Percentiles rank a stretch among this genome's conserved stretches.
Evolutionary conservation across 1,284 basidiomycete genomes (phyloP).

Genomic region (Salmacisia buchloeana): DNA sequence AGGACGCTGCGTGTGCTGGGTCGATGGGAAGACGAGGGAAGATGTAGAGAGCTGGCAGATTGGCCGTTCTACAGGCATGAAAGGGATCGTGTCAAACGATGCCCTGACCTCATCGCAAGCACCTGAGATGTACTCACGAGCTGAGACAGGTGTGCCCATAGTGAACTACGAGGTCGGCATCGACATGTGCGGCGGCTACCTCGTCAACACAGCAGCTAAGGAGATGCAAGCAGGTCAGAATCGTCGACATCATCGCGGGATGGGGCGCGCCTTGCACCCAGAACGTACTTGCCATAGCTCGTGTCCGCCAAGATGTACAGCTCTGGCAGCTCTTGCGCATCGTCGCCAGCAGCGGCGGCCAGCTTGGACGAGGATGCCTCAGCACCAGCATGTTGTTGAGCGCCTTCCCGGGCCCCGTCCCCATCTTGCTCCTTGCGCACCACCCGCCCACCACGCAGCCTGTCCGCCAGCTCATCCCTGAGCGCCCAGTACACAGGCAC

Average conservation of each 20-base stretch:
- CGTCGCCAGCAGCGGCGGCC: neutral
- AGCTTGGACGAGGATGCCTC: neutral
- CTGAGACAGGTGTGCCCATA: slow-evolving; percentile 96
- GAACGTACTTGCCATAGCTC: slow-evolving; percentile 80
- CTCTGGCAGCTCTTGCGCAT: slow-evolving; percentile 45
- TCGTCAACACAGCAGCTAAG: slow-evolving; percentile 94
- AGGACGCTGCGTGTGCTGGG: slow-evolving; percentile 49
- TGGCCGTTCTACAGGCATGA: slow-evolving; percentile 60
- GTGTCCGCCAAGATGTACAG: slow-evolving; percentile 92
- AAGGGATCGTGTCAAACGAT: too few species aligned
- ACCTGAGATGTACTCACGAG: slow-evolving; percentile 3
- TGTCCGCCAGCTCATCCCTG: slow-evolving; percentile 55
- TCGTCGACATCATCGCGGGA: neutral
- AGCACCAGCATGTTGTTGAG: neutral
- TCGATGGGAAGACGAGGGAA: slow-evolving; percentile 64
- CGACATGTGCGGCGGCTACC: slow-evolving; percentile 86
- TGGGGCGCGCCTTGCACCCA: neutral
- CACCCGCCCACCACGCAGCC: slow-evolving; percentile 27
- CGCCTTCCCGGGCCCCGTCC: too few species aligned
- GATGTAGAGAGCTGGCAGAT: slow-evolving; percentile 76
- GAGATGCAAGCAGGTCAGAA: neutral
- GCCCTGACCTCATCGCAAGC: too few species aligned
- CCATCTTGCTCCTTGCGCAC: neutral
- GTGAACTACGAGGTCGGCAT: slow-evolving; percentile 86
- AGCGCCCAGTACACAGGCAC: slow-evolving; percentile 77